Conservation (phyloP, 495 filamentous ascomycete genomes). For the Bryoglossum gracile region DNA sequence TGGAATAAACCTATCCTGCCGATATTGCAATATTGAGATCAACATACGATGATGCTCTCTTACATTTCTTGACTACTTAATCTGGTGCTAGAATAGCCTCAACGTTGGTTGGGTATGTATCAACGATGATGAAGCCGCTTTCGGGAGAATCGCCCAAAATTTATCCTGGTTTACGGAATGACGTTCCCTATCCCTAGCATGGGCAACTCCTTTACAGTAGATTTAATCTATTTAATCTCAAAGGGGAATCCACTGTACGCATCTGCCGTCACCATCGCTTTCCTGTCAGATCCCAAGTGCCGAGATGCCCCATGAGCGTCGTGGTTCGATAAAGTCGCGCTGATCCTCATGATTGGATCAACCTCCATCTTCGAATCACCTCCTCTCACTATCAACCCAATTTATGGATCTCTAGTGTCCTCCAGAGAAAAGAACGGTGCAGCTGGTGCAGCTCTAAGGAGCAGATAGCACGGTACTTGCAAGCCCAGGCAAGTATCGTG, state of each 20-base stretch:
- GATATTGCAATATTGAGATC: neutral
- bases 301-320: conserved; percentile 2
- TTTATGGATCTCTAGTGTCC: too few relatives aligned
- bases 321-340: too few relatives aligned
- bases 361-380: too few relatives aligned
- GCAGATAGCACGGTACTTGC: conserved; percentile 3
- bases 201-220: conserved; percentile 5
- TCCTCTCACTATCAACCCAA: too few relatives aligned
- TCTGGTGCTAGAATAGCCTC: too few relatives aligned
- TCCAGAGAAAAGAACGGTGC: too few relatives aligned
- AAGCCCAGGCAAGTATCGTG: too few relatives aligned
- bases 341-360: too few relatives aligned
- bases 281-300: conserved; percentile 13
- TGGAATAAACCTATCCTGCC: neutral
- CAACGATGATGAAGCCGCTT: neutral
- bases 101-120: too few relatives aligned
- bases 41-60: neutral
- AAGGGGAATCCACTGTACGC: conserved; percentile 3
- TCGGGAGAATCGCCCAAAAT: conserved; percentile 2
- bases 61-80: too few relatives aligned
- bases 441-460: too few relatives aligned
- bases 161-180: conserved; percentile 4
- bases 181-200: conserved; percentile 1
- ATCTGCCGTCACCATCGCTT: conserved; percentile 14
- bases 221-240: too few relatives aligned